Evolutionary conservation across 2,329 filamentous ascomycete species (phyloP).

Genomic region (Keithomyces neogunnii): DNA sequence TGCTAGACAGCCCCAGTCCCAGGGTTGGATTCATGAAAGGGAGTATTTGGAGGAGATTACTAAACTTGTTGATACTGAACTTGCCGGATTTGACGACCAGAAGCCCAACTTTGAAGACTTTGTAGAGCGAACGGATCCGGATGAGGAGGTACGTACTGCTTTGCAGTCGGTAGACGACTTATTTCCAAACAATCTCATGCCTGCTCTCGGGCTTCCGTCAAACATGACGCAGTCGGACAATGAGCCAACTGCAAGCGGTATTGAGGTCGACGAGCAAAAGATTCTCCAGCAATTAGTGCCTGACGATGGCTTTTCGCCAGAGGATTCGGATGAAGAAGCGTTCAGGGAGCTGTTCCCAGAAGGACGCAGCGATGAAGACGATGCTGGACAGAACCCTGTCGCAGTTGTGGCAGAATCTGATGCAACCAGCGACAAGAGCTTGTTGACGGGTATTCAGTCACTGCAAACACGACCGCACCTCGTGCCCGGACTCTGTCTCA

Average conservation of each 20-base stretch:
- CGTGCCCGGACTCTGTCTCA: constrained; percentile 30
- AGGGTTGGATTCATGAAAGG: constrained; percentile 89
- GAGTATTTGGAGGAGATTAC: constrained; percentile 63
- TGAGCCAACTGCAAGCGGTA: constrained; percentile 34
- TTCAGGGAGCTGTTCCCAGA: constrained; percentile 19
- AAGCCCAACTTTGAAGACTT: constrained; percentile 58
- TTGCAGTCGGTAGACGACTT: constrained; percentile 83
- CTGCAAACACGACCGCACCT: not conserved
- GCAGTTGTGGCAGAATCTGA: not conserved
- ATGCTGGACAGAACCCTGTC: not conserved
- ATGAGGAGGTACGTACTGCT: constrained; percentile 60
- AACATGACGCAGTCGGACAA: constrained; percentile 28
- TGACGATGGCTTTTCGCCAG: constrained; percentile 39
- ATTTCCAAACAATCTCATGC: constrained; percentile 57
- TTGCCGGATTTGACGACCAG: constrained; percentile 27
- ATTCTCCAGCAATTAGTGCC: constrained; percentile 39
- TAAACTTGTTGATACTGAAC: constrained; percentile 57
- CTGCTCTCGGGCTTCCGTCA: constrained; percentile 33
- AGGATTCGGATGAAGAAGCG: constrained; percentile 47
- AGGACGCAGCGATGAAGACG: not conserved
- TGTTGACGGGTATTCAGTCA: not conserved
- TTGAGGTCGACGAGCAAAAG: constrained; percentile 57
- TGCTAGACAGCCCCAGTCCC: constrained; percentile 58
- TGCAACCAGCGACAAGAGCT: not conserved
- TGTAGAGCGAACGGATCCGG: constrained; percentile 43